Evolutionary conservation across 352 stramenopile genomes (phyloP), one percentile per base, ranked within the genome.

Genomic region (Nothophytophthora sp.): DNA sequence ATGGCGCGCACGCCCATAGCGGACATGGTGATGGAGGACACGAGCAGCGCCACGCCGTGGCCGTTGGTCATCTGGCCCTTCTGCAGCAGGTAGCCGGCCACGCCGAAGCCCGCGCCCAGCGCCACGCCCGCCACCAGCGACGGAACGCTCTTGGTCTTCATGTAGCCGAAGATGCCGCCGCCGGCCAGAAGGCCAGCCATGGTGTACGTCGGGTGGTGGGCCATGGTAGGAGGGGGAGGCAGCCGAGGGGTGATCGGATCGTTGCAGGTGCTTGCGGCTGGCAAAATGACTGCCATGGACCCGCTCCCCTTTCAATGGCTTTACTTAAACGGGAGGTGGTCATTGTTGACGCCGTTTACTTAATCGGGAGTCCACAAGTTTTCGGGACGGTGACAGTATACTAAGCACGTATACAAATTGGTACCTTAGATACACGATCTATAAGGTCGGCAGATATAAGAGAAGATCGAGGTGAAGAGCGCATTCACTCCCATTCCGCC

Each of bases 11-110:
- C 45, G 28, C 82, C 83, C 87, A 96, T 96, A 18, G 80, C 76
- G 27, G 76, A 79, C 81, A 92, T 91, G 46, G 87, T 94, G 57
- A 92, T 79, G 24, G 85, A 79, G 18, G 85, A 95, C 54, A 90
- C 65, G 45, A 91, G 79, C 18, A 95, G 67, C 46, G 81, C 83
- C 25, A 88, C 56, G 39, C 76, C 81, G 60, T 96, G 87, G 55
- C 87, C 87, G 49, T 89, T 76, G 24, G 81, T 86, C 76, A 92
- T 92, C 47, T 86, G 70, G 30, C 80, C 79, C 56, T 83, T 82
- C 53, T 92, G 73, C 23, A 96, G 69, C 63, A 95, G 60, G 61
- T 77, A 90, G 23, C 81, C 87, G 5, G 85, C 83, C 37, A 88
- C 45, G 25, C 83, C 75, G 55, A 92, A 96, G 50, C 85, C 81